Percentiles rank a stretch among this genome's conserved stretches.
These are phyloP conservation scores for Leptographium galeiforme DNA, from an alignment of 2,329 filamentous ascomycete species.

Conservation along the genomic window DNA sequence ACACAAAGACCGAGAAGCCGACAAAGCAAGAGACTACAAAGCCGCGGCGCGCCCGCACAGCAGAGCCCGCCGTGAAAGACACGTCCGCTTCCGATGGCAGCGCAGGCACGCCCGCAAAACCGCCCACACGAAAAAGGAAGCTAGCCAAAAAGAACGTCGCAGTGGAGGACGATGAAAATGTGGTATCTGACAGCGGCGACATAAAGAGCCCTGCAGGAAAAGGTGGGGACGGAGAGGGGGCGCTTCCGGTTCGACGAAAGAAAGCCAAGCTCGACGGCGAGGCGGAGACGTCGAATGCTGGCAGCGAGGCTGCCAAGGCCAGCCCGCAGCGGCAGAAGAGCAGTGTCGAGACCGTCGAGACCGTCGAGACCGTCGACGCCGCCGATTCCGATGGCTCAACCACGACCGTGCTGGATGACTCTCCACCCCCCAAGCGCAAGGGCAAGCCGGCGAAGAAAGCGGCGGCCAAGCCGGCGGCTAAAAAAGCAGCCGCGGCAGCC, in stretches of 20 bases:
- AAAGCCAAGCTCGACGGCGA: constrained; percentile 3
- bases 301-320: neutral
- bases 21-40: constrained; percentile 9
- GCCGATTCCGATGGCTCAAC: constrained; percentile 42
- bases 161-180: neutral
- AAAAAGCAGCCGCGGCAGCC: constrained; percentile 22
- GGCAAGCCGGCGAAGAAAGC: constrained; percentile 30
- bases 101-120: neutral
- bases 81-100: constrained; percentile 1
- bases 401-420: constrained; percentile 68
- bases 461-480: neutral
- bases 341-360: neutral
- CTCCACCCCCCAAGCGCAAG: constrained; percentile 18
- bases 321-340: neutral
- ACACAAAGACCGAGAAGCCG: neutral
- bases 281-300: neutral
- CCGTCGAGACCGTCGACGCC: neutral
- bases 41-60: constrained; percentile 7
- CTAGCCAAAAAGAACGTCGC: neutral
- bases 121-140: neutral
- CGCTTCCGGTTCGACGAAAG: neutral
- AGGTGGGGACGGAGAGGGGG: constrained; percentile 1
- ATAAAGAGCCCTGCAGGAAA: neutral
- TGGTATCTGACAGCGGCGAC: neutral
- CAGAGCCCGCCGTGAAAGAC: constrained; percentile 7